Evolutionary conservation across 2,329 filamentous ascomycete species (phyloP), one percentile per base, ranked within the genome.

Genomic region (Dactylellina leptospora): DNA sequence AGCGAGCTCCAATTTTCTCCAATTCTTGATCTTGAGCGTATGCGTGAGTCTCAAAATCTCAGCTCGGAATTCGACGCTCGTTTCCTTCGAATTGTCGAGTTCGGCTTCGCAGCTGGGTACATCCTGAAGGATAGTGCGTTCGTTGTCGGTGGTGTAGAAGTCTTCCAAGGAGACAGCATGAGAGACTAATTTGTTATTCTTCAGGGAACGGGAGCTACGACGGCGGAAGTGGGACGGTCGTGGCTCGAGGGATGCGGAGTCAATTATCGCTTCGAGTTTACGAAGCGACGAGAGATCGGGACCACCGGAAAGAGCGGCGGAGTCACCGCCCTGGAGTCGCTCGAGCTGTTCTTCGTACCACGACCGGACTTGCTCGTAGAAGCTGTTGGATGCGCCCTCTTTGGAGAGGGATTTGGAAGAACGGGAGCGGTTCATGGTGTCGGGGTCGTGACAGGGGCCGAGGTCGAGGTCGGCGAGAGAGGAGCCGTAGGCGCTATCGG

Each of bases 1-100:
- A 9, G 91, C 89, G 55, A 93, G 81, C 0, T 91, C 86, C 0
- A 99, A 87, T 70, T 88, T 88, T 58, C 93, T 87, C 95, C 95
- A 99, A 8, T 93, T 92, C 79, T 96, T 96, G 28, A 97, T 84
- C 58, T 88, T 87, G 56, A 99, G 82, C 0, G 95, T 99, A 79
- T 97, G 95, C 0, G 91, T 85, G 66, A 97, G 84, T 36, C 92
- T 90, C 61, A 97, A 85, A 74, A 97, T 95, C 78, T 99, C 93
- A 71, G 88, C 89, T 80, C 97, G 97, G 97, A 99, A 6, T 80
- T 83, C n/a, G 11, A 73, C 8, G 20, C 50, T 64, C 13, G 22
- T 44, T 47, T 73, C 69, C 20, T 64, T 60, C n/a, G 66, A 71
- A 27, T 71, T 71, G 23, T 71, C 66, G 16, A 71, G 51, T 3